Evolutionary conservation across 805 yeast species (phyloP), one percentile per base, ranked within the genome.

Genomic region (Zygotorulaspora sp.): DNA sequence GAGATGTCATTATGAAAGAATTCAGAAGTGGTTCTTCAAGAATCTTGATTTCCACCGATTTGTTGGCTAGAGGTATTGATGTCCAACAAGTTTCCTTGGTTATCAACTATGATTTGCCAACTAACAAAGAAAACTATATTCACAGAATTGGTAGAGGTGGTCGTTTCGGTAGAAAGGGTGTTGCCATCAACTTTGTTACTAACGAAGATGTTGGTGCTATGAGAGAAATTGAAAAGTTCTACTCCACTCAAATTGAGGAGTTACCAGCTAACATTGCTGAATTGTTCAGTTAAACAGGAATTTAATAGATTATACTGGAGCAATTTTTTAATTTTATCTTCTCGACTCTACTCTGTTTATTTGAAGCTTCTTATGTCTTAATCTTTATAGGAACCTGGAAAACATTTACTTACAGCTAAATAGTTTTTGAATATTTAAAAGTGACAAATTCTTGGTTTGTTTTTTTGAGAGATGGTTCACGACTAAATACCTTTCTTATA

Each of bases 111-210:
- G 98, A 90, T 66, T 70, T 90, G 63, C 97, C 98, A 40, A 65
- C 77, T 48, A 88, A 92, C 74, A 80, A 82, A 62, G 97, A 90
- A 67, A 90, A 90, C 75, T 90, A 90, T 66, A 81, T 90, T 59
- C 98, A 90, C 72, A 78, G 98, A 68, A 90, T 90, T 52, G 98
- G 98, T 65, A 82, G 98, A 67, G 88, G 95, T 52, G 98, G 97
- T 49, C 80, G 98, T 63, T 90, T 90, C 72, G 98, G 98, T 54
- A 80, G 98, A 68, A 90, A 89, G 73, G 98, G 96, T 73, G 95
- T 84, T 57, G 97, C 98, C 42, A 86, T 90, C 66, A 92, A 89
- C 74, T 83, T 92, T 55, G 80, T 88, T 57, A 87, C 97, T 41
- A 72, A 71, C 50, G 81, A 80, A 35, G 97, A 92, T 65, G 74